Evolutionary conservation across 495 filamentous ascomycete genomes (phyloP).

Genomic region (Hyphodiscus hymeniophilus): DNA sequence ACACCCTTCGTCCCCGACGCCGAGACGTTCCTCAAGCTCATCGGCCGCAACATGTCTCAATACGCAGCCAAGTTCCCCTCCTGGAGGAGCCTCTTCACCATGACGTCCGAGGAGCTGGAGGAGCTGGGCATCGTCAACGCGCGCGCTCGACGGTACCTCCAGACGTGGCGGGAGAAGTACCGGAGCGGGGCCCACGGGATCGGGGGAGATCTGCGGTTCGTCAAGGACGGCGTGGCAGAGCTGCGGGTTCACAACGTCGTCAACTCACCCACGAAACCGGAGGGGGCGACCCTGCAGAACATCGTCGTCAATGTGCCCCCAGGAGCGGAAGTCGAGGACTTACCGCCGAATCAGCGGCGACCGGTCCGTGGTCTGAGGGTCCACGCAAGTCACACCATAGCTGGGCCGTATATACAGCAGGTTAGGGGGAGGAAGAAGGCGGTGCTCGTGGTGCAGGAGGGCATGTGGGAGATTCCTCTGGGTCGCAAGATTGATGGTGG

Average conservation of each 20-base stretch:
- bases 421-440: conserved; percentile 59
- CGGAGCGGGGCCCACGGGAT: conserved; percentile 64
- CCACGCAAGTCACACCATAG: conserved; percentile 52
- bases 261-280: too few relatives aligned
- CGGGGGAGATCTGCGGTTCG: conserved; percentile 67
- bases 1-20: conserved; percentile 84
- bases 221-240: conserved; percentile 63
- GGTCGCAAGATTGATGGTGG: conserved; percentile 94
- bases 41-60: conserved; percentile 75
- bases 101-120: conserved; percentile 66
- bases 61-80: conserved; percentile 76
- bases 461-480: conserved; percentile 77
- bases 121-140: conserved; percentile 82
- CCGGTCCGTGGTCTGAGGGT: conserved; percentile 59
- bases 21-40: conserved; percentile 79
- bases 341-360: conserved; percentile 32
- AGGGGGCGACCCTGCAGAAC: too few relatives aligned
- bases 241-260: conserved; percentile 60
- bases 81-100: conserved; percentile 81
- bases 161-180: conserved; percentile 81
- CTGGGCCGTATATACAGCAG: conserved; percentile 58
- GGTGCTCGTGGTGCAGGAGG: conserved; percentile 62
- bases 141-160: conserved; percentile 69
- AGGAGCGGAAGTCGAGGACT: conserved; percentile 36
- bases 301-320: conserved; percentile 67